These are phyloP conservation scores for Chlamydomonas sp. DNA, from an alignment of 139 green algal genomes.

Conservation along the genomic window DNA sequence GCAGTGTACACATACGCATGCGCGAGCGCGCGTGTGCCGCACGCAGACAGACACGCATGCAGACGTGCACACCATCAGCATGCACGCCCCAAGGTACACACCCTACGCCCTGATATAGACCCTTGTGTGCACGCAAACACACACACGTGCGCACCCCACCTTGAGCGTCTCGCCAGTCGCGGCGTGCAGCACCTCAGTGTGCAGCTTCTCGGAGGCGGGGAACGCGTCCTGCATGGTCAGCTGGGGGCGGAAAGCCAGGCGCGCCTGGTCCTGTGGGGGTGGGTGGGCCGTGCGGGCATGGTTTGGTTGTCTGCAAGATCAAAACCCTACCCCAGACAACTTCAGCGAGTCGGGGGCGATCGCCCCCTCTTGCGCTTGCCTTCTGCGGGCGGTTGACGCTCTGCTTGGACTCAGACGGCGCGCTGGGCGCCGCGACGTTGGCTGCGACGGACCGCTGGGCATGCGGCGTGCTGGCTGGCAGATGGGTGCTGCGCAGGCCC, in stretches of 20 bases:
- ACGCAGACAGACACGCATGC: too few relatives aligned
- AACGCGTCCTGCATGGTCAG: slow-evolving; percentile 81
- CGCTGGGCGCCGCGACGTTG: too few relatives aligned
- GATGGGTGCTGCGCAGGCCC: too few relatives aligned
- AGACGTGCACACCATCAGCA: too few relatives aligned
- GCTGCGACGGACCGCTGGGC: too few relatives aligned
- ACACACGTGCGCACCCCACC: slow-evolving; percentile 1
- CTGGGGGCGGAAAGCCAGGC: slow-evolving; percentile 50
- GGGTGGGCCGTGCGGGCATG: too few relatives aligned
- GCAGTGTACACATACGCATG: too few relatives aligned
- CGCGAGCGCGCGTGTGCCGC: too few relatives aligned
- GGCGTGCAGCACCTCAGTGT: slow-evolving; percentile 55
- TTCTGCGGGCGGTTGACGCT: slow-evolving; percentile 62
- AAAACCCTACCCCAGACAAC: not conserved
- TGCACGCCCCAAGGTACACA: not conserved
- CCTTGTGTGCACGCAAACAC: not conserved
- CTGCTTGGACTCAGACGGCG: too few relatives aligned
- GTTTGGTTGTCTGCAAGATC: not conserved
- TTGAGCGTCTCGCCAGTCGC: slow-evolving; percentile 24
- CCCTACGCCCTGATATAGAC: not conserved
- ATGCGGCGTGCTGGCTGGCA: too few relatives aligned
- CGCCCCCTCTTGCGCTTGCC: slow-evolving; percentile 24
- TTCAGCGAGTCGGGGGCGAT: not conserved
- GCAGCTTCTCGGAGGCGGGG: slow-evolving; percentile 63
- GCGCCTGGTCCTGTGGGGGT: too few relatives aligned